These are phyloP conservation scores for Puccinia sorghi DNA, from an alignment of 1,284 basidiomycete species.

Conservation along the genomic window DNA sequence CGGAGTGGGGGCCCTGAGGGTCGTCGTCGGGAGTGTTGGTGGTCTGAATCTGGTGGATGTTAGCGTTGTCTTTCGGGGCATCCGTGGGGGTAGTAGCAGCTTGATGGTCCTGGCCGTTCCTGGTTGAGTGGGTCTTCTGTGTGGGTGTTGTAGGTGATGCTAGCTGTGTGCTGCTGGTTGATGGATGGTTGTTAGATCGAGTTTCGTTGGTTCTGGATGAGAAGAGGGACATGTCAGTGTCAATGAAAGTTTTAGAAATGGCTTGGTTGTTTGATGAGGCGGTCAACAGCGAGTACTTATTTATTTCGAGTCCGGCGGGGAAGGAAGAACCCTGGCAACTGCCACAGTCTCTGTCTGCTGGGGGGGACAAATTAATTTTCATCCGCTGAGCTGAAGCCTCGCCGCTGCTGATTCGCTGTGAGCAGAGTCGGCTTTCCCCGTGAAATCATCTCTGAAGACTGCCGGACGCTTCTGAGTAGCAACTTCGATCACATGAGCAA, in stretches of 20 bases:
- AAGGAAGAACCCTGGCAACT: too few relatives aligned
- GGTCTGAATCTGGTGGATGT: neutral
- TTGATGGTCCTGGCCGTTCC: neutral
- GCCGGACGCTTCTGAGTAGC: too few relatives aligned
- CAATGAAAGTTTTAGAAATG: neutral
- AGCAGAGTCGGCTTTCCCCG: too few relatives aligned
- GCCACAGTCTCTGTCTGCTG: too few relatives aligned
- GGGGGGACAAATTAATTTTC: too few relatives aligned
- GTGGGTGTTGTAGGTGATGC: conserved; percentile 11
- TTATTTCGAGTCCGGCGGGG: too few relatives aligned
- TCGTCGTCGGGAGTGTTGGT: neutral
- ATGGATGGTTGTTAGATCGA: conserved; percentile 52
- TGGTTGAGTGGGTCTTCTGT: neutral
- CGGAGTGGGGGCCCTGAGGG: neutral
- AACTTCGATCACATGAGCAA: too few relatives aligned
- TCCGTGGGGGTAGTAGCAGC: neutral
- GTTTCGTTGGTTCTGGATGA: conserved; percentile 61
- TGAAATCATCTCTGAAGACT: too few relatives aligned
- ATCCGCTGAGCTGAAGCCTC: too few relatives aligned
- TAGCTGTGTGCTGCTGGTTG: conserved; percentile 59
- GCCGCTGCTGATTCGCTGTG: too few relatives aligned
- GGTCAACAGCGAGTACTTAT: too few relatives aligned
- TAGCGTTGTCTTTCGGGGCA: neutral
- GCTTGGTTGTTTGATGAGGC: neutral
- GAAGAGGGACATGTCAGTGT: neutral